These are phyloP conservation scores for Annulohypoxylon stygium DNA, from an alignment of 495 filamentous ascomycete genomes.

Conservation along the genomic window DNA sequence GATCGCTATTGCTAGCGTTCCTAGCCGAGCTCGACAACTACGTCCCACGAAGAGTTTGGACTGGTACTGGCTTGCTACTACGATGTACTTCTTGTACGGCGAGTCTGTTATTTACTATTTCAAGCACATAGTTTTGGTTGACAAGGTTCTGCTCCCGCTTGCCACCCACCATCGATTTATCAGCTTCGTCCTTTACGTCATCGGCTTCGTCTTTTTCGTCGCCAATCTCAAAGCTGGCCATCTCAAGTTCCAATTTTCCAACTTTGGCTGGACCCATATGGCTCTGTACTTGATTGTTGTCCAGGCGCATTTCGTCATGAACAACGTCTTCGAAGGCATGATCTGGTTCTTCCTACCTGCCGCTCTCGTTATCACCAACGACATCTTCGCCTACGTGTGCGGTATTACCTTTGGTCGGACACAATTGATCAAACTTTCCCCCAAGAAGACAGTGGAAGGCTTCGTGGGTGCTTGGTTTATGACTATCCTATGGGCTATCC, in stretches of 20 bases:
- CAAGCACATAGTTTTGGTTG: constrained; percentile 97
- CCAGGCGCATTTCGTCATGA: constrained; percentile 99
- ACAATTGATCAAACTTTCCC: constrained; percentile 96
- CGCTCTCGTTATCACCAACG: constrained; percentile 95
- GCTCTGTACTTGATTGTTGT: constrained; percentile 97
- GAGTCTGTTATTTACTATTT: constrained; percentile 99
- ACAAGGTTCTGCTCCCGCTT: constrained; percentile 89
- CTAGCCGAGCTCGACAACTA: constrained; percentile 88
- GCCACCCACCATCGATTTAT: constrained; percentile 99
- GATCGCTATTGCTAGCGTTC: constrained; percentile 96
- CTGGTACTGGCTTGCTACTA: constrained; percentile 98
- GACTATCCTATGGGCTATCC: constrained; percentile 86
- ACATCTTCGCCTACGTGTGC: constrained; percentile 98
- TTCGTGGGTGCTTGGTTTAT: constrained; percentile 98
- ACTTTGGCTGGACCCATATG: constrained; percentile 99
- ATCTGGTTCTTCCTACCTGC: constrained; percentile 99
- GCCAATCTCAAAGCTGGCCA: constrained; percentile 94
- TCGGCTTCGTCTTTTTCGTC: constrained; percentile 99
- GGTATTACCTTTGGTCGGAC: constrained; percentile 97
- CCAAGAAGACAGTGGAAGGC: constrained; percentile 99
- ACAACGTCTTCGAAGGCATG: constrained; percentile 99
- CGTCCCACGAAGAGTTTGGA: constrained; percentile 95
- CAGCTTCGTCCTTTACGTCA: constrained; percentile 96
- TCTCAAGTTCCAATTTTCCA: constrained; percentile 98
- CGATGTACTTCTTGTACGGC: constrained; percentile 99